phyloP scores from a whole-genome alignment of 2,329 filamentous ascomycete genomes.

The Xylaria sp. region DNA sequence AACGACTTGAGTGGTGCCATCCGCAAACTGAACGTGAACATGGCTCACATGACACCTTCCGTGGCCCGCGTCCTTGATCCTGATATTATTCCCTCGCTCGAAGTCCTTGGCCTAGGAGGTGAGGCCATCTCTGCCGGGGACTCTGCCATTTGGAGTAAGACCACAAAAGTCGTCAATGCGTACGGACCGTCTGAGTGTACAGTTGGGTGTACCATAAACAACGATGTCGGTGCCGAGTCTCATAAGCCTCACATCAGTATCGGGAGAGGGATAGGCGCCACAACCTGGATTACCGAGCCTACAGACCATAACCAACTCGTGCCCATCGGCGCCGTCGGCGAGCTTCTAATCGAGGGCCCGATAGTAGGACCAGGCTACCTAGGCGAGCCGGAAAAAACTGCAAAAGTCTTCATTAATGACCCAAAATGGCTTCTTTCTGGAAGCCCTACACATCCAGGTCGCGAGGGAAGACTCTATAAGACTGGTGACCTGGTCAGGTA shows the following conservation, averaged over 20 bases:
- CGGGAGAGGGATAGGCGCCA: slow-evolving; percentile 59
- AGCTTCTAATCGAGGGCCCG: slow-evolving; percentile 66
- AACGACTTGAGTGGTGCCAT: slow-evolving; percentile 61
- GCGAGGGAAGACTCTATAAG: slow-evolving; percentile 62
- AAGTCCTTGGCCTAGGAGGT: slow-evolving; percentile 61
- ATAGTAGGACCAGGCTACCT: slow-evolving; percentile 72
- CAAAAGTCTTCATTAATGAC: slow-evolving; percentile 65
- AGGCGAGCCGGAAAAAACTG: slow-evolving; percentile 66
- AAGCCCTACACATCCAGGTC: slow-evolving; percentile 49
- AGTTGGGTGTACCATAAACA: slow-evolving; percentile 62
- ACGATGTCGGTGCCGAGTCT: slow-evolving; percentile 51
- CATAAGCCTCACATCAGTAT: slow-evolving; percentile 55
- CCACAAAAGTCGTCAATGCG: slow-evolving; percentile 60
- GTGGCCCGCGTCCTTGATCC: slow-evolving; percentile 59
- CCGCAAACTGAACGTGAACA: slow-evolving; percentile 57
- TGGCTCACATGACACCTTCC: slow-evolving; percentile 63
- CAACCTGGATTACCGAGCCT: slow-evolving; percentile 63
- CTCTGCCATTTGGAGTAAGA: slow-evolving; percentile 58
- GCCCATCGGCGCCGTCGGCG: slow-evolving; percentile 61
- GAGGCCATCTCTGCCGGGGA: slow-evolving; percentile 64
- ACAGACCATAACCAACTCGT: slow-evolving; percentile 58
- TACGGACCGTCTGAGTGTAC: slow-evolving; percentile 67
- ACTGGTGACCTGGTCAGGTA: slow-evolving; percentile 69
- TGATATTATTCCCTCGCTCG: slow-evolving; percentile 58
- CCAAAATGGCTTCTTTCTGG: slow-evolving; percentile 62